Conservation (phyloP, 768 basidiomycete species). For the Lactarius sanguifluus region DNA sequence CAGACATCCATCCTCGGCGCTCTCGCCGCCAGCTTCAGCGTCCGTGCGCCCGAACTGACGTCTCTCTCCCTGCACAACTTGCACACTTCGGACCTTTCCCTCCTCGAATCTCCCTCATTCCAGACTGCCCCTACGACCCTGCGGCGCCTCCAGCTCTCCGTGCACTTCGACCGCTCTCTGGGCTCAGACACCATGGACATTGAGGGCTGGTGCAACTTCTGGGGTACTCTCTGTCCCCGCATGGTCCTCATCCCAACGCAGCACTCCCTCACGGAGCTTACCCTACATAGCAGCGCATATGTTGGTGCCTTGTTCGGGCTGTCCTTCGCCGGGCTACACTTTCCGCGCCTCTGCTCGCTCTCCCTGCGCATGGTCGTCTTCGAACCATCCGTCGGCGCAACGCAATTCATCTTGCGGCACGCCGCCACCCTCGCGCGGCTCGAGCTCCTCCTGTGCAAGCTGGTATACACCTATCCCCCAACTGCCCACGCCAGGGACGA, state of each 20-base stretch:
- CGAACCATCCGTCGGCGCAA: neutral
- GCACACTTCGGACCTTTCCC: no score
- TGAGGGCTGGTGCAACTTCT: neutral
- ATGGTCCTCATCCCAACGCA: neutral
- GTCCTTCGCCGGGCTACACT: neutral
- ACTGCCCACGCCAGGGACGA: no score
- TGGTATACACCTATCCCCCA: neutral
- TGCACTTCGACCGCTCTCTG: neutral
- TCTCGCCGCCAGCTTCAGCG: neutral
- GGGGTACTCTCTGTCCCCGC: neutral
- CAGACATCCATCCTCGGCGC: neutral
- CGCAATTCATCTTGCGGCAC: neutral
- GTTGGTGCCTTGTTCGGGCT: neutral
- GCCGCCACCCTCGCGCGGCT: conserved; percentile 4
- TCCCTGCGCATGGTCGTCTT: conserved; percentile 3
- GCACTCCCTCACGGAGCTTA: neutral
- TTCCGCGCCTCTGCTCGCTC: neutral
- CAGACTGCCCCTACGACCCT: neutral
- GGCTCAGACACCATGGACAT: neutral
- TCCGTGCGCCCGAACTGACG: neutral
- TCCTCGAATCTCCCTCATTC: neutral
- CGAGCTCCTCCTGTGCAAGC: neutral
- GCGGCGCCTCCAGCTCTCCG: neutral
- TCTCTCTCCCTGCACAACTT: conserved; percentile 7
- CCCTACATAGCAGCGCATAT: neutral